Percentiles rank a stretch among this genome's conserved stretches.
These are phyloP conservation scores for Debaryomyces prosopidis DNA, from an alignment of 805 yeast species.

Conservation along the genomic window DNA sequence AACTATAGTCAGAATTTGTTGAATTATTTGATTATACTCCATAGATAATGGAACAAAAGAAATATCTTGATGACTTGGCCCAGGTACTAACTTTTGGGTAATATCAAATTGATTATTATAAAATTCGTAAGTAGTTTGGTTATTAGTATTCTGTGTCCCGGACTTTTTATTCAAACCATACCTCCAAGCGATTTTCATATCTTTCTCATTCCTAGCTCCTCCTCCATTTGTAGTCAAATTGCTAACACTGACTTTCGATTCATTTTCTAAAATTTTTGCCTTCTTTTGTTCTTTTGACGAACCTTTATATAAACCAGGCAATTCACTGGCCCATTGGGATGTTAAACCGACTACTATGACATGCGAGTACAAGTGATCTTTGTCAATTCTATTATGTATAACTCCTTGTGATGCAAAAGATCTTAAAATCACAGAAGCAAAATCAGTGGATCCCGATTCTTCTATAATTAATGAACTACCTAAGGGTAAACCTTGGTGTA, in stretches of 20 bases:
- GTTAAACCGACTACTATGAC: conserved; percentile 63
- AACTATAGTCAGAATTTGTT: conserved; percentile 45
- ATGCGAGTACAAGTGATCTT: conserved; percentile 48
- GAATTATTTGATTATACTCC: conserved; percentile 22
- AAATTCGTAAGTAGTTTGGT: conserved; percentile 40
- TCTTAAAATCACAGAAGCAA: conserved; percentile 67
- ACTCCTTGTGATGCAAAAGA: conserved; percentile 77
- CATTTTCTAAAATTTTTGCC: conserved; percentile 54
- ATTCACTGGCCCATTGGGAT: conserved; percentile 59
- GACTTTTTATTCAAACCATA: conserved; percentile 53
- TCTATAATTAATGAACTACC: conserved; percentile 72
- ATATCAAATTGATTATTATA: conserved; percentile 74
- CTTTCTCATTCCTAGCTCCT: conserved; percentile 25
- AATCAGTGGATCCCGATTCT: conserved; percentile 89
- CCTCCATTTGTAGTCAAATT: conserved; percentile 39
- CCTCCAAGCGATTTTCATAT: conserved; percentile 92
- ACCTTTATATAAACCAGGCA: conserved; percentile 80
- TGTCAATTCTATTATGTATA: conserved; percentile 56
- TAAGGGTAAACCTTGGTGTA: conserved; percentile 84
- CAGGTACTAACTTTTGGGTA: conserved; percentile 67
- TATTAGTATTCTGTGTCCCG: conserved; percentile 22
- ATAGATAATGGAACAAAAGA: conserved; percentile 48
- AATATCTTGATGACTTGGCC: conserved; percentile 62
- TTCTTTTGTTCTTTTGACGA: conserved; percentile 65
- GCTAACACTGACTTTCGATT: conserved; percentile 65